A percentile compares a stretch with the other conserved stretches of the same genome.
These are phyloP conservation scores for Hericium erinaceus DNA, from an alignment of 768 basidiomycete species.

Conservation along the genomic window DNA sequence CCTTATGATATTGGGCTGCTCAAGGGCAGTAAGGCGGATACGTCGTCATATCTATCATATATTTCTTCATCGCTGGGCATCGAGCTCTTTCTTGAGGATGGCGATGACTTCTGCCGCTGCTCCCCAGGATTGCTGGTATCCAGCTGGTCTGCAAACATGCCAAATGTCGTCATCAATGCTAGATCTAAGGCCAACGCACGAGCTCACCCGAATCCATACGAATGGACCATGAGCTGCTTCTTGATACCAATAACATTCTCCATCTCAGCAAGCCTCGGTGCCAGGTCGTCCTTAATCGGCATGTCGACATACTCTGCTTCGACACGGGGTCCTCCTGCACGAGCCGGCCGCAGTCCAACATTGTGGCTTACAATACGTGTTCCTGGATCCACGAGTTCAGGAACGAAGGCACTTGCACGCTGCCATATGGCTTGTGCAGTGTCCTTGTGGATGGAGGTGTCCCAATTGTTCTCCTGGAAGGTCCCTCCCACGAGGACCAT, in stretches of 20 bases:
- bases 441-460: conserved; percentile 35
- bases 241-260: conserved; percentile 15
- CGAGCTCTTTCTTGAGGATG: conserved; percentile 12
- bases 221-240: conserved; percentile 37
- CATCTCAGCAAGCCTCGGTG: conserved; percentile 12
- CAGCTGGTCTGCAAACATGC: conserved; percentile 16
- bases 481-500: conserved; percentile 50
- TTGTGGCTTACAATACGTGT: conserved; percentile 43
- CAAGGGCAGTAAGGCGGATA: background rate
- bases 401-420: conserved; percentile 32
- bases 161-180: background rate
- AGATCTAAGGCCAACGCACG: conserved; percentile 10
- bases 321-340: conserved; percentile 47
- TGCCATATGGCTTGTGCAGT: conserved; percentile 37
- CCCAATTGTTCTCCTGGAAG: conserved; percentile 40
- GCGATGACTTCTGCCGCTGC: conserved; percentile 17
- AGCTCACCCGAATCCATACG: conserved; percentile 49
- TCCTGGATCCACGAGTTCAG: conserved; percentile 23
- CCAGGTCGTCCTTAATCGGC: conserved; percentile 22
- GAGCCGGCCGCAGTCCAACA: conserved; percentile 48
- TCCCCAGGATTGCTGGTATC: conserved; percentile 22
- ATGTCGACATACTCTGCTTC: conserved; percentile 36
- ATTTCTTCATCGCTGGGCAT: conserved; percentile 2
- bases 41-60: conserved; percentile 11
- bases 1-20: no score